Percentiles rank a stretch among this genome's conserved stretches.
Evolutionary conservation across 371 early-diverging fungal genomes (phyloP).

Genomic region (Lichtheimia hyalospora): DNA sequence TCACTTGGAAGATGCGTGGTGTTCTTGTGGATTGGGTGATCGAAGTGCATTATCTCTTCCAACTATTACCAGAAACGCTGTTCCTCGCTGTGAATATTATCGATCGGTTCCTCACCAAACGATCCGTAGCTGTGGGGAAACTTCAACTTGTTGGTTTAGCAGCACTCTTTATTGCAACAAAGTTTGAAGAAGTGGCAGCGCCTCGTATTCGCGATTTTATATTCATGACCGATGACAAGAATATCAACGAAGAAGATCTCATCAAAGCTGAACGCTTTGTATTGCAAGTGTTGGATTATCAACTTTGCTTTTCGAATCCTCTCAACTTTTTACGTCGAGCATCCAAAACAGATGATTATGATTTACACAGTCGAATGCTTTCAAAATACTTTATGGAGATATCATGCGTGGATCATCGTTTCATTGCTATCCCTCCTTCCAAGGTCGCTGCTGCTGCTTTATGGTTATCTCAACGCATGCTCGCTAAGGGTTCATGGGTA

Average conservation of each 20-base stretch:
- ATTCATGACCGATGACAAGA: conserved; percentile 80
- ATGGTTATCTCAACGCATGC: conserved; percentile 89
- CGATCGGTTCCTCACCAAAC: conserved; percentile 93
- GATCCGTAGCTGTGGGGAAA: conserved; percentile 82
- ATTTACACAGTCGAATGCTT: conserved; percentile 85
- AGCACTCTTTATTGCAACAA: conserved; percentile 92
- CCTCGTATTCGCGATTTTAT: conserved; percentile 83
- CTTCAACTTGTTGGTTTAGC: conserved; percentile 98
- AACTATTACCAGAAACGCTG: conserved; percentile 95
- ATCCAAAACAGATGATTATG: conserved; percentile 87
- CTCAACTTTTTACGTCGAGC: conserved; percentile 88
- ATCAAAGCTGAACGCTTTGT: conserved; percentile 88
- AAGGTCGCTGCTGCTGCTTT: conserved; percentile 83
- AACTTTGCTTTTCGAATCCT: conserved; percentile 84
- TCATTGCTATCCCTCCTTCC: conserved; percentile 77
- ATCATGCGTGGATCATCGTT: conserved; percentile 82
- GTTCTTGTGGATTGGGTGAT: conserved; percentile 84
- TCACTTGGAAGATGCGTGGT: conserved; percentile 94
- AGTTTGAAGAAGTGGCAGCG: conserved; percentile 94
- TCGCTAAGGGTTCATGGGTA: conserved; percentile 80
- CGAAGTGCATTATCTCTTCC: conserved; percentile 89
- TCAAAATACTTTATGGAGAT: conserved; percentile 98
- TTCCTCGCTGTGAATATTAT: conserved; percentile 94
- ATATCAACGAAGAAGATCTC: conserved; percentile 80
- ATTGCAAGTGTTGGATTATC: conserved; percentile 81